These are phyloP conservation scores for Pseudogymnoascus sp. DNA, from an alignment of 2,329 filamentous ascomycete species.

Conservation along the genomic window DNA sequence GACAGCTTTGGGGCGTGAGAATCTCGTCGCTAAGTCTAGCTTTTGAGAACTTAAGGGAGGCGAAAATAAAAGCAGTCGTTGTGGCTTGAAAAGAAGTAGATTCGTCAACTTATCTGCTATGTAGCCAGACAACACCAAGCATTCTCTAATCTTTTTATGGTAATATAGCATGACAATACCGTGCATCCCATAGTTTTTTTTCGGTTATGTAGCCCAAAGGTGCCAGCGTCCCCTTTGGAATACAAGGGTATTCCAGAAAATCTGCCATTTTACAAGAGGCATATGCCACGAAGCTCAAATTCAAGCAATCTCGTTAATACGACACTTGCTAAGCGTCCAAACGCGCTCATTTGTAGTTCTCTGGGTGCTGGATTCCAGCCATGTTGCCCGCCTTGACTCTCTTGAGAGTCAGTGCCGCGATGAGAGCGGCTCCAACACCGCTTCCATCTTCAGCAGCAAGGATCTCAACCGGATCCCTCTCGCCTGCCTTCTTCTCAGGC, in stretches of 20 bases:
- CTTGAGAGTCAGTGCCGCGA: slow-evolving; percentile 67
- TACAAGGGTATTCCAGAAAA: background rate
- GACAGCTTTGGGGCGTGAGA: background rate
- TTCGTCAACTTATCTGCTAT: background rate
- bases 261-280: background rate
- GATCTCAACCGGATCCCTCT: slow-evolving; percentile 82
- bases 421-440: slow-evolving; percentile 92
- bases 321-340: background rate
- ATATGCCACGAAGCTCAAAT: background rate
- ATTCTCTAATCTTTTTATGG: background rate
- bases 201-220: background rate
- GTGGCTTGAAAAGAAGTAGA: slow-evolving; percentile 3
- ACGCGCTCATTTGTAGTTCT: slow-evolving; percentile 46
- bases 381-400: slow-evolving; percentile 55
- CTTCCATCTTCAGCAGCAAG: slow-evolving; percentile 89
- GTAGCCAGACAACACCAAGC: slow-evolving; percentile 1
- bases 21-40: background rate
- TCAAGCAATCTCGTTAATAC: background rate
- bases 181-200: background rate
- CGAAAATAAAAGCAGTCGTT: background rate
- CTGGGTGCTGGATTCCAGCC: slow-evolving; percentile 56
- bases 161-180: background rate
- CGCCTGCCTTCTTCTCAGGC: slow-evolving; percentile 64
- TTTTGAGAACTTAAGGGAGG: background rate
- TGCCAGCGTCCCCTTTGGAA: background rate